Base-by-base conservation (phyloP, 495 filamentous ascomycete genomes). In the Penicillium canescens region DNA sequence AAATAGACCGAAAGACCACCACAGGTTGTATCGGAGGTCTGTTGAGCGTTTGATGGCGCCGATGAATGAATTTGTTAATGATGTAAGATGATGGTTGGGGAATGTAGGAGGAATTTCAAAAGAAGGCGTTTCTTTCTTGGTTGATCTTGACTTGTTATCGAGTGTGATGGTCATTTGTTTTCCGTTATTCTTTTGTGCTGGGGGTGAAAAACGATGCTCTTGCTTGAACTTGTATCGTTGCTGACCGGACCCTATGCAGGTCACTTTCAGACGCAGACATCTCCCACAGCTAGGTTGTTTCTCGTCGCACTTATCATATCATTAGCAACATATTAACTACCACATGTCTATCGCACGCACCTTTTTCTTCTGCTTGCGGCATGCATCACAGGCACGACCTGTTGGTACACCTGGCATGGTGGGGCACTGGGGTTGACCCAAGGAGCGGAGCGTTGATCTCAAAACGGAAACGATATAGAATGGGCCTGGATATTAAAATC, bases 281-380 rank as follows among this genome's bases (percentile, higher is more conserved):
- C 77, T 65, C 7, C 74, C 71, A 50, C 79, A 82, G 14, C 66
- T 8, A 6, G 74, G 75, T 42, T 58, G 66, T 46, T 60, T 62
- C 55, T 68, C 68, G 52, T 79, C 76, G 48, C 76, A 79, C 76
- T 78, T 40, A 42, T 28, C 9, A 34, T 14, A 11, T 14, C 20
- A 23, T 56, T 14, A 37, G 26, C 40, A 5, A 18, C 48, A 33
- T 2, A 20, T 0, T 42, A 18, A 23, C 6, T 20, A 9, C 2
- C 34, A 20, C 1, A 11, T 26, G 6, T 18, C 11, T 1, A 2
- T n/a, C 24, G 8, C 3, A 31, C 49, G 21, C 60, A 80, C 79
- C 71, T 80, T 80, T 62, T 82, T 81, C 68, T 80, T 82, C 49
- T 74, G 72, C 44, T 74, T 72, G 26, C 78, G 76, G 57, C 78